Evolutionary conservation across 2,329 filamentous ascomycete genomes (phyloP).

Genomic region (Fusarium chuoi): DNA sequence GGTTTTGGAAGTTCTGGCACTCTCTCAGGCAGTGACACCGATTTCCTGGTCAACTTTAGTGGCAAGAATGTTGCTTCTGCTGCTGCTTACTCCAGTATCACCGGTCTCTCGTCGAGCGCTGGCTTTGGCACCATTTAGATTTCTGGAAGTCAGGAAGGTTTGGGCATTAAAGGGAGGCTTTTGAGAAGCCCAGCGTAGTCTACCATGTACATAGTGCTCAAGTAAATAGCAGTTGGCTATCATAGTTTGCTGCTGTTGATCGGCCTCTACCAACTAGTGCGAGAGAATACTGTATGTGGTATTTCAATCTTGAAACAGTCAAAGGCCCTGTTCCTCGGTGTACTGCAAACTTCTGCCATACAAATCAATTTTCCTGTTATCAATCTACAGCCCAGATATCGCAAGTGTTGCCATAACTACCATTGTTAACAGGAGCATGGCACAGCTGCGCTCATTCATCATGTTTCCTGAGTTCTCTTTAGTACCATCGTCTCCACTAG

Average conservation of each 20-base stretch:
- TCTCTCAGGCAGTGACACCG: slow-evolving; percentile 54
- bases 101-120: slow-evolving; percentile 52
- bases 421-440: background rate
- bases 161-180: too few species aligned
- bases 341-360: background rate
- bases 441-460: background rate
- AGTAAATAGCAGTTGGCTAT: background rate
- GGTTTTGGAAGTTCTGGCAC: slow-evolving; percentile 54
- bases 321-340: accelerated
- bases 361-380: background rate
- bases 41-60: slow-evolving; percentile 60
- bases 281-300: background rate
- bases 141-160: background rate
- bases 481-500: background rate
- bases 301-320: background rate
- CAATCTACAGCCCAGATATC: too few species aligned
- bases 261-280: accelerated
- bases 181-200: accelerated
- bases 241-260: background rate
- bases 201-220: background rate
- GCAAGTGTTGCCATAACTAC: background rate
- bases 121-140: slow-evolving; percentile 57
- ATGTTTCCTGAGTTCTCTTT: background rate
- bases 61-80: slow-evolving; percentile 63
- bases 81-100: slow-evolving; percentile 46